These are phyloP conservation scores for Rhizophora mangle DNA, from an alignment of 345 rosid species.

Conservation along the genomic window DNA sequence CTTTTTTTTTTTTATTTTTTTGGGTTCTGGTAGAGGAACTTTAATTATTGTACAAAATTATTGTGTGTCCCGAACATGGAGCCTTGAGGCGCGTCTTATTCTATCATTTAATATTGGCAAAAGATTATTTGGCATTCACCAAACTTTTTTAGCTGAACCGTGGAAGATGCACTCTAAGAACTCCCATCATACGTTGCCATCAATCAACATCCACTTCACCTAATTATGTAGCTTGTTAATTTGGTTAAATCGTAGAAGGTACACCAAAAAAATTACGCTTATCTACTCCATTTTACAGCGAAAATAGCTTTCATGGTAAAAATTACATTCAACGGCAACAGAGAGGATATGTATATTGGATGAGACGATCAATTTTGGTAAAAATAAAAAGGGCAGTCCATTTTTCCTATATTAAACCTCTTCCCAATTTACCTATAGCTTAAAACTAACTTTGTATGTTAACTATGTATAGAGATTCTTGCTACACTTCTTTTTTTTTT, in stretches of 20 bases:
- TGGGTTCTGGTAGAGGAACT: too few species aligned
- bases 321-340: background rate
- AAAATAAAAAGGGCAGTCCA: background rate
- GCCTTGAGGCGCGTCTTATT: background rate
- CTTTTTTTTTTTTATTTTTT: too few species aligned
- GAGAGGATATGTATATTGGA: background rate
- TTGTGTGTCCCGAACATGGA: background rate
- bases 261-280: background rate
- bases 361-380: too few species aligned
- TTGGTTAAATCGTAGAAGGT: slow-evolving; percentile 4
- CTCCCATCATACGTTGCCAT: slow-evolving; percentile 10
- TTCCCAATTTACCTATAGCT: too few species aligned
- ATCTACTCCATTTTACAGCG: background rate
- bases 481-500: too few species aligned
- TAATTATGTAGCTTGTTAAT: slow-evolving; percentile 19
- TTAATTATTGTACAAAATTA: too few species aligned
- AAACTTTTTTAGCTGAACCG: background rate
- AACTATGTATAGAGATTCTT: too few species aligned
- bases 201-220: slow-evolving; percentile 23
- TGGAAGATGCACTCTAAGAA: slow-evolving; percentile 10
- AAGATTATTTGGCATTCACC: slow-evolving; percentile 1
- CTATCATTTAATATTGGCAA: background rate
- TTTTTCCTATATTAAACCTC: too few species aligned
- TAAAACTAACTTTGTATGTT: too few species aligned
- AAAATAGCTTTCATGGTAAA: background rate